Evolutionary conservation across 2,329 filamentous ascomycete genomes (phyloP).

Genomic region (Colletotrichum neosansevieriae): DNA sequence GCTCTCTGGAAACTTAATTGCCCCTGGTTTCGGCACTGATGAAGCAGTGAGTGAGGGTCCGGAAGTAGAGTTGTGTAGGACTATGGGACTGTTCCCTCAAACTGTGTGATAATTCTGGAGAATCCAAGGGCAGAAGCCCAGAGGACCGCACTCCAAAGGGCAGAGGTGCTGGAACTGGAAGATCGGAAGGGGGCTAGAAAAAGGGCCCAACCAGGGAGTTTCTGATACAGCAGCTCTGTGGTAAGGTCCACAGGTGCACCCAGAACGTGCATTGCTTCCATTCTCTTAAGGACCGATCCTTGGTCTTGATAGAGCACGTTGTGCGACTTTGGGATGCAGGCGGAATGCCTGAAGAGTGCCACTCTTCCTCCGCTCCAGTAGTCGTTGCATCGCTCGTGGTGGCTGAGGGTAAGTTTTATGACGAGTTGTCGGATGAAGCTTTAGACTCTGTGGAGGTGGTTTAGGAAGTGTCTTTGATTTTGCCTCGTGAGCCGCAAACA

Average conservation of each 20-base stretch:
- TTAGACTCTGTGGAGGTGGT: constrained; percentile 2
- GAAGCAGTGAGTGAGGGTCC: constrained; percentile 13
- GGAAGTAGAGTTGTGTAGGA: background rate
- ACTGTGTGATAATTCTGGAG: constrained; percentile 28
- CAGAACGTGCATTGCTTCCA: constrained; percentile 22
- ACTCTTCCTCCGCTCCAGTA: no score
- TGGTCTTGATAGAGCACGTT: constrained; percentile 28
- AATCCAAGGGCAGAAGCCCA: constrained; percentile 19
- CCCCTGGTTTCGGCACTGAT: constrained; percentile 16
- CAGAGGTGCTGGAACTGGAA: background rate
- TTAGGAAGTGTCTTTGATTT: constrained; percentile 24
- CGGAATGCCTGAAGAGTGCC: constrained; percentile 19
- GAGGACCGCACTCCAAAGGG: background rate
- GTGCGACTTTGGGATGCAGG: constrained; percentile 28
- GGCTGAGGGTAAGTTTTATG: background rate
- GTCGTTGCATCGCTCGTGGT: background rate
- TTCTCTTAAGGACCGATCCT: constrained; percentile 14
- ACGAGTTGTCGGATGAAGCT: constrained; percentile 21
- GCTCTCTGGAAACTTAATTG: constrained; percentile 27
- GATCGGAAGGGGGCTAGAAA: constrained; percentile 18
- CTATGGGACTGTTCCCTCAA: constrained; percentile 1
- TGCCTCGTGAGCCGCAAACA: constrained; percentile 11
- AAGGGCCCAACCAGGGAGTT: constrained; percentile 26
- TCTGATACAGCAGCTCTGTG: constrained; percentile 28
- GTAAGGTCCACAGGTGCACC: background rate